Conservation (phyloP, 495 filamentous ascomycete genomes). For the Extremus antarcticus region DNA sequence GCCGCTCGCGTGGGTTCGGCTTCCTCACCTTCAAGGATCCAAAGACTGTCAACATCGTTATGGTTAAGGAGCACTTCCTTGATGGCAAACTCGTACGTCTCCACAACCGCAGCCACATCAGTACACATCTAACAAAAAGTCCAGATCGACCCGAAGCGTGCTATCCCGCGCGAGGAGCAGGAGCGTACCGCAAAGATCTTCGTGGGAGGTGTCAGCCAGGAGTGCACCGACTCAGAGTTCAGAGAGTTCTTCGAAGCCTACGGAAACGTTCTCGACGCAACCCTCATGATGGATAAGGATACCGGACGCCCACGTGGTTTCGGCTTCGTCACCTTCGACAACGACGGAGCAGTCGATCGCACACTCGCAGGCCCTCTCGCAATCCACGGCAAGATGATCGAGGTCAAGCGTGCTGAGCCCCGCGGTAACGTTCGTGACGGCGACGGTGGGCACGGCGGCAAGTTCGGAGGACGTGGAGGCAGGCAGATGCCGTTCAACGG, state of each 20-base stretch:
- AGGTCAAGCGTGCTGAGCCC: slow-evolving; percentile 96
- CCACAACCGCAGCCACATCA: background rate
- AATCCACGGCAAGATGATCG: slow-evolving; percentile 90
- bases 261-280: slow-evolving; percentile 90
- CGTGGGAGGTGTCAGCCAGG: slow-evolving; percentile 93
- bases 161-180: slow-evolving; percentile 94
- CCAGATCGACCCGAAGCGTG: slow-evolving; percentile 91
- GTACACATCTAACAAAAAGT: slow-evolving; percentile 17
- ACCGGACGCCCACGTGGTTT: slow-evolving; percentile 91
- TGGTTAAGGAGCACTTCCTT: slow-evolving; percentile 98
- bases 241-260: slow-evolving; percentile 94
- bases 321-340: slow-evolving; percentile 98
- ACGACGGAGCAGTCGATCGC: slow-evolving; percentile 86
- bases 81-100: slow-evolving; percentile 91
- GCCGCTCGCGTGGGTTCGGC: slow-evolving; percentile 88
- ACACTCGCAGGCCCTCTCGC: slow-evolving; percentile 70
- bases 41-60: slow-evolving; percentile 95
- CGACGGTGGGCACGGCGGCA: slow-evolving; percentile 48
- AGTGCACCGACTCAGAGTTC: slow-evolving; percentile 90
- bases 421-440: slow-evolving; percentile 89
- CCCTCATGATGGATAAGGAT: slow-evolving; percentile 99
- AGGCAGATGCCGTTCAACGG: slow-evolving; percentile 34
- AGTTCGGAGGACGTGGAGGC: slow-evolving; percentile 15
- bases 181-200: slow-evolving; percentile 98
- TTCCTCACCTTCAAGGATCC: slow-evolving; percentile 97